phyloP scores from a whole-genome alignment of 495 filamentous ascomycete genomes.

The Podospora pseudopauciseta region DNA sequence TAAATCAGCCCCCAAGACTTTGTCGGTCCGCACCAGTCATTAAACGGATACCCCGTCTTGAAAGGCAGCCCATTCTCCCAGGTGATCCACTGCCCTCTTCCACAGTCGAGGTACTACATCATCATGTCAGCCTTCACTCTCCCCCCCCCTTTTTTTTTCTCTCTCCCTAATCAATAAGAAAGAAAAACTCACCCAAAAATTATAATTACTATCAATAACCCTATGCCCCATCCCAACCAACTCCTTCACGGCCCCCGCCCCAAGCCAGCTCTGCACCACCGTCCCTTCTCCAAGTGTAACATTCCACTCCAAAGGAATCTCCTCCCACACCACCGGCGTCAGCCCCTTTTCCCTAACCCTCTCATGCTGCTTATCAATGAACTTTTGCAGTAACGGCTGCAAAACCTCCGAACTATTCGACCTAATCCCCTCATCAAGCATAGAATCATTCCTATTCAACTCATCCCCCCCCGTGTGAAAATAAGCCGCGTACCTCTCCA shows the following conservation, averaged over 20 bases:
- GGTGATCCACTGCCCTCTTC: slow-evolving; percentile 72
- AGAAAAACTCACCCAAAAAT: slow-evolving; percentile 58
- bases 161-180: not conserved
- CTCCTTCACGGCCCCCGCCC: slow-evolving; percentile 50
- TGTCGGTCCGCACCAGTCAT: slow-evolving; percentile 69
- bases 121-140: not conserved
- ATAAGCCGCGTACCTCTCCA: slow-evolving; percentile 61
- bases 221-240: slow-evolving; percentile 59
- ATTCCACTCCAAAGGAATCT: slow-evolving; percentile 74
- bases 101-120: slow-evolving; percentile 73
- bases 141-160: too few relatives aligned
- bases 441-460: slow-evolving; percentile 69
- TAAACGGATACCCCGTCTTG: slow-evolving; percentile 57
- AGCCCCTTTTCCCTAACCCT: slow-evolving; percentile 56
- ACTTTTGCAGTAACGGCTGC: slow-evolving; percentile 66
- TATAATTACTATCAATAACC: slow-evolving; percentile 69
- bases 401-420: slow-evolving; percentile 60
- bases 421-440: slow-evolving; percentile 63
- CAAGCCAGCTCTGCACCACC: slow-evolving; percentile 72
- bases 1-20: slow-evolving; percentile 80
- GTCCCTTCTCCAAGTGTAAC: slow-evolving; percentile 58
- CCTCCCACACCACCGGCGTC: slow-evolving; percentile 75
- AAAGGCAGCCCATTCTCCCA: slow-evolving; percentile 48
- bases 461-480: slow-evolving; percentile 86
- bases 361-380: slow-evolving; percentile 61